A percentile compares a stretch with the other conserved stretches of the same genome.
These are phyloP conservation scores for Rhodotorula diobovata DNA, from an alignment of 768 basidiomycete species.

Conservation along the genomic window DNA sequence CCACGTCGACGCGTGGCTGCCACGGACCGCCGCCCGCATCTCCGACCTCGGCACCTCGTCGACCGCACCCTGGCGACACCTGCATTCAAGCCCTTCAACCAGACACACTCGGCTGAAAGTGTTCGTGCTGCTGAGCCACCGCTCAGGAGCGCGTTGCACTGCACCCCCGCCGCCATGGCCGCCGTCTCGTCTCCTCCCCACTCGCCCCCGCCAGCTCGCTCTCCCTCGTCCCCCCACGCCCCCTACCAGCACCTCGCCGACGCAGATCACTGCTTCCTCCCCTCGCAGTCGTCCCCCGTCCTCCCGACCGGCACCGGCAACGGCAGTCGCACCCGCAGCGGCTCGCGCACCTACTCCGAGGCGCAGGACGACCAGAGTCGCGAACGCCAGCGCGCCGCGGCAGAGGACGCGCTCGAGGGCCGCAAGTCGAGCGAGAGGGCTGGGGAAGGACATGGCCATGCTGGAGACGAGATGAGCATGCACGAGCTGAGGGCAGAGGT, in stretches of 20 bases:
- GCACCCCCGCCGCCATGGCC: background rate
- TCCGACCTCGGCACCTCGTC: no score
- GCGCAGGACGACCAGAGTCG: slow-evolving; percentile 20
- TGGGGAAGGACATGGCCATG: background rate
- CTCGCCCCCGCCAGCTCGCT: background rate
- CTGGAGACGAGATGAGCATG: slow-evolving; percentile 7
- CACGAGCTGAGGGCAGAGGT: slow-evolving; percentile 28
- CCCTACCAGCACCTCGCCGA: slow-evolving; percentile 11
- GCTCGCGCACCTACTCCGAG: slow-evolving; percentile 16
- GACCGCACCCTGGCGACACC: no score
- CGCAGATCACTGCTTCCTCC: slow-evolving; percentile 16
- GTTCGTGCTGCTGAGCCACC: no score
- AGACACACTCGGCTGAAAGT: no score
- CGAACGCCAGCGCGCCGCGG: slow-evolving; percentile 3
- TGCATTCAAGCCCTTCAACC: no score
- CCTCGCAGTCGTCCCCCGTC: background rate
- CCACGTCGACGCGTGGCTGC: no score
- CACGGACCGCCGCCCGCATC: no score
- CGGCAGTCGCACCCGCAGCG: slow-evolving; percentile 18
- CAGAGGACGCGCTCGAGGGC: slow-evolving; percentile 5
- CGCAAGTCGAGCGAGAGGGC: background rate
- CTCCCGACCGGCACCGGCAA: slow-evolving; percentile 3
- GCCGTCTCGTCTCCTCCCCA: background rate
- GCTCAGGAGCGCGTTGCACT: no score
- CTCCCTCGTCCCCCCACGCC: background rate